Percentiles rank a stretch among this genome's conserved stretches.
These are phyloP conservation scores for Scenedesmus sp. DNA, from an alignment of 163 green algal species.

Conservation along the genomic window DNA sequence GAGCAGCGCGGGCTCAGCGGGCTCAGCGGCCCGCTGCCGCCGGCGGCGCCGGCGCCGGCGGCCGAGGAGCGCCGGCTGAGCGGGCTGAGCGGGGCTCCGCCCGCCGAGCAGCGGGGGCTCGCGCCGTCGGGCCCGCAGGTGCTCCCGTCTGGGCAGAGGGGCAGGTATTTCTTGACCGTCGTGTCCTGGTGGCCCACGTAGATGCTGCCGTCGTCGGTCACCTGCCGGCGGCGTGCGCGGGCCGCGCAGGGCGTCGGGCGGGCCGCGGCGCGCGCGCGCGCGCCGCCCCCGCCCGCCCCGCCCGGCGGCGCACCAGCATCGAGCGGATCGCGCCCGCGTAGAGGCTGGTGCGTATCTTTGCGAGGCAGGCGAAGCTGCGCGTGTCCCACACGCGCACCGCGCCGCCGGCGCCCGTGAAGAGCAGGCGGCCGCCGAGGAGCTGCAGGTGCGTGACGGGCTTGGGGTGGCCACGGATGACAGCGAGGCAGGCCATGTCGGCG, in stretches of 20 bases:
- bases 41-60: constrained; percentile 9
- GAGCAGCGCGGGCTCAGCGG: not conserved
- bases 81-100: not conserved
- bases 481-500: constrained; percentile 58
- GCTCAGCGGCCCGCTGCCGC: not conserved
- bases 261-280: no score
- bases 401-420: constrained; percentile 62
- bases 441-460: constrained; percentile 83
- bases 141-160: not conserved
- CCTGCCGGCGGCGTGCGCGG: no score
- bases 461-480: constrained; percentile 76
- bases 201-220: constrained; percentile 38
- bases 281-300: not conserved
- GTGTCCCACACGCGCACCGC: constrained; percentile 83
- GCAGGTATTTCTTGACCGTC: constrained; percentile 59
- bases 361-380: constrained; percentile 68
- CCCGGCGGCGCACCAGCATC: constrained; percentile 55
- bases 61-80: not conserved
- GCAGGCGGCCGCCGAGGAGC: constrained; percentile 56
- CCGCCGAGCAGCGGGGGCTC: not conserved
- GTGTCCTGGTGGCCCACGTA: constrained; percentile 69
- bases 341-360: constrained; percentile 67
- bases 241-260: no score
- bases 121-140: no score
- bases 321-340: constrained; percentile 74